Conservation (phyloP, 192 early-diverging fungal genomes). For the Dissophora globulifera region DNA sequence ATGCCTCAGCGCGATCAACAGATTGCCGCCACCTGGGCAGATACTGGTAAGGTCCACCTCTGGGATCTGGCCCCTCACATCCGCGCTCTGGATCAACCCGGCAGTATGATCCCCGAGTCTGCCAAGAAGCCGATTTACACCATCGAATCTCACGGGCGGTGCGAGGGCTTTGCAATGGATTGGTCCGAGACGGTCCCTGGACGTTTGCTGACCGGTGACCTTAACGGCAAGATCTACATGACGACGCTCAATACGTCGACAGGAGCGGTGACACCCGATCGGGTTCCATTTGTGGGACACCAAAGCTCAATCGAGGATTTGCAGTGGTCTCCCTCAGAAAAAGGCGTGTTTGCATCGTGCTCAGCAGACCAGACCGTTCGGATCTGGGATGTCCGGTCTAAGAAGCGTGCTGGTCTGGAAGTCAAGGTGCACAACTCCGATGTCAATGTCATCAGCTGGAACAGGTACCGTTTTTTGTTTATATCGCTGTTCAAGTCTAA, state of each 20-base stretch:
- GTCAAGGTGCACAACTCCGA: conserved; percentile 88
- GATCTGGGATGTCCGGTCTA: conserved; percentile 93
- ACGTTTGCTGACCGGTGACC: conserved; percentile 90
- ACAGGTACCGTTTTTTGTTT: conserved; percentile 61
- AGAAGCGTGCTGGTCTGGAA: conserved; percentile 78
- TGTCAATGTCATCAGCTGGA: conserved; percentile 98
- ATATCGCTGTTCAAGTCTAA: not conserved
- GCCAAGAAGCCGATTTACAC: conserved; percentile 80
- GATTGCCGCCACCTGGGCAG: conserved; percentile 92
- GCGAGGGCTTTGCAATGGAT: conserved; percentile 96
- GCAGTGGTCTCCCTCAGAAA: conserved; percentile 95
- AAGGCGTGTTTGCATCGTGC: conserved; percentile 91
- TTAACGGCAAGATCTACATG: conserved; percentile 80
- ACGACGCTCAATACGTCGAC: conserved; percentile 74
- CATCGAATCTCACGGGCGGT: conserved; percentile 81
- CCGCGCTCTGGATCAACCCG: conserved; percentile 83
- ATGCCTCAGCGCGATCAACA: conserved; percentile 82
- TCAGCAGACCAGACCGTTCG: conserved; percentile 92
- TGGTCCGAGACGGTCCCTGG: conserved; percentile 81
- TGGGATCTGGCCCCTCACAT: conserved; percentile 87
- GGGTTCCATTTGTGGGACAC: conserved; percentile 84
- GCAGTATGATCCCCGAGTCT: conserved; percentile 67
- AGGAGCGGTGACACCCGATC: conserved; percentile 76
- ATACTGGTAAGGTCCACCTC: conserved; percentile 95
- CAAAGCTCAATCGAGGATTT: conserved; percentile 91